phyloP scores from a whole-genome alignment of 176 grass and related monocot genomes.

The Chrysopogon serrulatus region DNA sequence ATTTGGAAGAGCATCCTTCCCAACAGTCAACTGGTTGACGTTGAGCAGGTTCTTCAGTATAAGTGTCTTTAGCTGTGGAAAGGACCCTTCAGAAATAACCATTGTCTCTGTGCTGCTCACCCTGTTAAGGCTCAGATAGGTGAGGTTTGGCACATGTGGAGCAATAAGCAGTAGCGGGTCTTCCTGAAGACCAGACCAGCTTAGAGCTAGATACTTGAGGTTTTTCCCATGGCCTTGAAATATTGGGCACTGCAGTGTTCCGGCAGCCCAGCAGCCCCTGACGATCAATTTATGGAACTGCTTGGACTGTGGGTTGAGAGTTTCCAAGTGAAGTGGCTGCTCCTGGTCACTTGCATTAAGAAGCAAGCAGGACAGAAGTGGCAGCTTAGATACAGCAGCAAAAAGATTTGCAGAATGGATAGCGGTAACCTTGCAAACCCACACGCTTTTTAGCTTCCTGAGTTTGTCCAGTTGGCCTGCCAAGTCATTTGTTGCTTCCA shows the following conservation, averaged over 20 bases:
- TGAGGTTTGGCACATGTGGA: conserved; percentile 5
- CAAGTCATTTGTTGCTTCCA: conserved; percentile 8
- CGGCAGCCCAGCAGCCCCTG: not conserved
- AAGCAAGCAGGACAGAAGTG: not conserved
- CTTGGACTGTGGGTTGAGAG: not conserved
- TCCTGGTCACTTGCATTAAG: conserved; percentile 21
- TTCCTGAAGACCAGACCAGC: not conserved
- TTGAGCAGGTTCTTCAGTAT: not conserved
- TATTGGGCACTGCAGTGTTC: conserved; percentile 12
- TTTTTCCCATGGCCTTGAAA: not conserved
- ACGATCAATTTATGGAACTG: conserved; percentile 1
- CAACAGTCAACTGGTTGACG: conserved; percentile 14
- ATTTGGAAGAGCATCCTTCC: not conserved
- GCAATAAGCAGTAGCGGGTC: conserved; percentile 20
- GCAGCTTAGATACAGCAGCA: conserved; percentile 13
- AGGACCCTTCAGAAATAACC: not conserved
- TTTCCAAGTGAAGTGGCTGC: conserved; percentile 21
- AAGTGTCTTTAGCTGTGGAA: conserved; percentile 12
- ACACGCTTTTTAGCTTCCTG: conserved; percentile 12
- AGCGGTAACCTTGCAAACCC: conserved; percentile 9
- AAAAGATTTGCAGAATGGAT: conserved; percentile 21
- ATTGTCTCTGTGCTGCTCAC: conserved; percentile 5
- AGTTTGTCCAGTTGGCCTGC: conserved; percentile 16
- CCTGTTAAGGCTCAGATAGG: conserved; percentile 6
- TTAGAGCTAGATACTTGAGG: conserved; percentile 13